These are phyloP conservation scores for Silene vulgaris DNA, from an alignment of 179 eudicot genomes.

Conservation along the genomic window DNA sequence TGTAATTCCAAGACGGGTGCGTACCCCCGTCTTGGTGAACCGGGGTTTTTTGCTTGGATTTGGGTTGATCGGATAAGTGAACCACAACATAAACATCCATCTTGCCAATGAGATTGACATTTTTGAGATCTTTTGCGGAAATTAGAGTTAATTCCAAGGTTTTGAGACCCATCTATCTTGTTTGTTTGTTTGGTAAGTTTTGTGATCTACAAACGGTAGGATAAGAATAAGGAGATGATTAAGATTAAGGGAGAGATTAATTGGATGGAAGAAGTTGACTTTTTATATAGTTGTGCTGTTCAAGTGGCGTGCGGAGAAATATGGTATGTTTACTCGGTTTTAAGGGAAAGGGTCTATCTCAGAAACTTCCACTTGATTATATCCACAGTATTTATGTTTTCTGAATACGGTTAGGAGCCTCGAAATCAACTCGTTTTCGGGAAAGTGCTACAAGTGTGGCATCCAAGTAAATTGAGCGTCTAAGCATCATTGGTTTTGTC, in stretches of 20 bases:
- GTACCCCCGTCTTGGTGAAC: conserved; percentile 43
- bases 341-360: conserved; percentile 9
- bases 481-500: too few relatives aligned
- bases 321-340: conserved; percentile 11
- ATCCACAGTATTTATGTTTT: background rate
- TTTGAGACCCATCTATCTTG: conserved; percentile 28
- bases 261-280: conserved; percentile 15
- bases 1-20: conserved; percentile 38
- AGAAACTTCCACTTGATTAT: conserved; percentile 3
- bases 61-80: conserved; percentile 32
- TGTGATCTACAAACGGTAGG: background rate
- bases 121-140: conserved; percentile 44
- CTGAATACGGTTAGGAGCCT: background rate
- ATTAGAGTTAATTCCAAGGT: conserved; percentile 35
- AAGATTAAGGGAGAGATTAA: too few relatives aligned
- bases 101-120: conserved; percentile 38
- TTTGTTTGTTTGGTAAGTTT: background rate
- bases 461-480: background rate
- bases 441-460: background rate
- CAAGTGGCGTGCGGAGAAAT: background rate
- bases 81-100: conserved; percentile 43
- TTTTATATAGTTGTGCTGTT: background rate
- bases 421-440: background rate
- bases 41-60: conserved; percentile 36
- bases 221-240: background rate